These are phyloP conservation scores for Pestalotiopsis fici DNA, from an alignment of 2,329 filamentous ascomycete species.

Conservation along the genomic window DNA sequence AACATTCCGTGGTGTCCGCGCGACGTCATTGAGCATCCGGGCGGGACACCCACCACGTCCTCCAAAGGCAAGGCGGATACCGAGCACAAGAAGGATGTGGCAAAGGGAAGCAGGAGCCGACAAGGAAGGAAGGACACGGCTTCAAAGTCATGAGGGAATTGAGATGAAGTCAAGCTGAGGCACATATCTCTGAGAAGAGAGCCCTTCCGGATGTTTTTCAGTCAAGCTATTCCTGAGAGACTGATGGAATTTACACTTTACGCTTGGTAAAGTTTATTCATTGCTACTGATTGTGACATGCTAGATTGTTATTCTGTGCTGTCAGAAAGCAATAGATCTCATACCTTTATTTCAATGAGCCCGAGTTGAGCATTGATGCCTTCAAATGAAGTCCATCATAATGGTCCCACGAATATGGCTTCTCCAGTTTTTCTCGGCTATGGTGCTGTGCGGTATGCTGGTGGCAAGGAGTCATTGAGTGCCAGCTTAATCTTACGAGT, in stretches of 20 bases:
- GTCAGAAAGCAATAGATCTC: too few relatives aligned
- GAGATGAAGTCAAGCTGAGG: too few relatives aligned
- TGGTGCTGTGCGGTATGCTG: constrained; percentile 25
- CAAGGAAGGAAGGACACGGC: background rate
- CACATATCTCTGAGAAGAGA: too few relatives aligned
- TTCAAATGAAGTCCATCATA: background rate
- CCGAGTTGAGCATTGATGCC: too few relatives aligned
- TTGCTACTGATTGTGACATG: too few relatives aligned
- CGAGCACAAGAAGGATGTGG: background rate
- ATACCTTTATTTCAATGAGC: too few relatives aligned
- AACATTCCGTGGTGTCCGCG: background rate
- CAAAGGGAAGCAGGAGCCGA: background rate
- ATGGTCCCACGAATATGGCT: background rate
- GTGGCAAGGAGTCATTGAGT: constrained; percentile 33
- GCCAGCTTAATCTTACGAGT: constrained; percentile 42
- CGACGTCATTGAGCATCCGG: background rate
- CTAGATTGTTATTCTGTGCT: too few relatives aligned
- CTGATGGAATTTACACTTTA: too few relatives aligned
- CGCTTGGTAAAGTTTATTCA: too few relatives aligned
- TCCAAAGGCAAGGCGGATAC: background rate
- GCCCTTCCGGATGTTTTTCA: too few relatives aligned
- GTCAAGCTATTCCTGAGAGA: too few relatives aligned
- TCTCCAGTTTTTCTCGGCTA: background rate
- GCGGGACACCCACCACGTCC: background rate
- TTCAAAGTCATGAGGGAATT: background rate